Evolutionary conservation across 106 monocot genomes (phyloP).

Genomic region (Acorus gramineus): DNA sequence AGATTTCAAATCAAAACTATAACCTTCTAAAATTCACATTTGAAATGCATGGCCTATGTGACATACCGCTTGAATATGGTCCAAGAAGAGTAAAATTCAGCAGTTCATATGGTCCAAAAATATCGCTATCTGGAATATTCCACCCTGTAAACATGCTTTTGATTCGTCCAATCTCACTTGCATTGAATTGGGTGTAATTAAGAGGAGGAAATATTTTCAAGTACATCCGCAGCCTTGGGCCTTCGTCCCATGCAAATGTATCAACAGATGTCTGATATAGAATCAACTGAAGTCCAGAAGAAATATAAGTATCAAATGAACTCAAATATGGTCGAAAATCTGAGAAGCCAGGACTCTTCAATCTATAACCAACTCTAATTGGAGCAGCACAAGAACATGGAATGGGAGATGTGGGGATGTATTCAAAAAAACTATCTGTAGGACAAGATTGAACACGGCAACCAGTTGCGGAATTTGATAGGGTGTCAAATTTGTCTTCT

Average conservation of each 20-base stretch:
- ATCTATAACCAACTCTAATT: constrained; percentile 76
- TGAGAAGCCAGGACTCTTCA: constrained; percentile 90
- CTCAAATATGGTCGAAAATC: constrained; percentile 52
- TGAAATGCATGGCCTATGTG: neutral
- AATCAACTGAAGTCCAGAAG: constrained; percentile 42
- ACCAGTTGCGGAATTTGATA: constrained; percentile 6
- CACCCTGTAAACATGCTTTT: constrained; percentile 71
- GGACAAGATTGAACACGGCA: constrained; percentile 42
- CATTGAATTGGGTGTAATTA: constrained; percentile 31
- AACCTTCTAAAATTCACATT: neutral
- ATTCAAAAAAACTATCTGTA: constrained; percentile 29
- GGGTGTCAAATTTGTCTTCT: constrained; percentile 18
- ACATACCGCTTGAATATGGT: constrained; percentile 51
- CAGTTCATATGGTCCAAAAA: constrained; percentile 97
- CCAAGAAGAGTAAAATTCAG: constrained; percentile 49
- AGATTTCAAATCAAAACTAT: too few relatives aligned
- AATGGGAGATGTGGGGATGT: constrained; percentile 30
- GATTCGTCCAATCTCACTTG: constrained; percentile 48
- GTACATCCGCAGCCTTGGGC: constrained; percentile 78
- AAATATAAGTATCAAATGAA: constrained; percentile 51
- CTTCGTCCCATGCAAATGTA: constrained; percentile 77
- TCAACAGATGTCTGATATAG: constrained; percentile 54
- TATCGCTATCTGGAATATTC: constrained; percentile 65
- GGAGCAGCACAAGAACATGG: constrained; percentile 63
- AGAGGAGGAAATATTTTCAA: constrained; percentile 67